phyloP scores from a whole-genome alignment of 2,329 filamentous ascomycete species.

The Penicillium sclerotiorum region DNA sequence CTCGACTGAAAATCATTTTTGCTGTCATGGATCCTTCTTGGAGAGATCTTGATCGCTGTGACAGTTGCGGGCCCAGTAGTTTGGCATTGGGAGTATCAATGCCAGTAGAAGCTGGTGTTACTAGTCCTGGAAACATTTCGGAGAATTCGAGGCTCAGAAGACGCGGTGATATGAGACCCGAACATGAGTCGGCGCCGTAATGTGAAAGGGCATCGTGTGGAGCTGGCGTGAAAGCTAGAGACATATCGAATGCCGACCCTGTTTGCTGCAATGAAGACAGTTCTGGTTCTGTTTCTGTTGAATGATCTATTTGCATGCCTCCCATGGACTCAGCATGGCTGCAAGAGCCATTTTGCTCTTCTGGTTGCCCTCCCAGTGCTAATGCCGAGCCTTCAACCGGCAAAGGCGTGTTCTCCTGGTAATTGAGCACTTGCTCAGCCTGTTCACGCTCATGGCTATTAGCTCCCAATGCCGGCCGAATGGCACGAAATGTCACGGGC shows the following conservation, averaged over 20 bases:
- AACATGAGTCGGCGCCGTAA: neutral
- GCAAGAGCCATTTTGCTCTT: too few species aligned
- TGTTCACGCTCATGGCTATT: too few species aligned
- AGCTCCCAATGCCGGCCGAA: neutral
- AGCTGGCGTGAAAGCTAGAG: neutral
- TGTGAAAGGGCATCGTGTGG: neutral
- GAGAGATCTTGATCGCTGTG: neutral
- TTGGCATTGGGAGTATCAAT: neutral
- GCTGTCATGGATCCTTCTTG: slow-evolving; percentile 3
- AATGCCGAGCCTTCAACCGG: too few species aligned
- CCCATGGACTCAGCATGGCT: neutral
- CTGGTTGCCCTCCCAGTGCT: too few species aligned
- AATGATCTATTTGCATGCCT: neutral
- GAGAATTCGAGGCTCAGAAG: neutral
- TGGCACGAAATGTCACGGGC: neutral
- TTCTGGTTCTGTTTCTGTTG: neutral
- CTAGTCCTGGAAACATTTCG: neutral
- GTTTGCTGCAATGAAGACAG: neutral
- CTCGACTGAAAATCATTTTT: slow-evolving; percentile 5
- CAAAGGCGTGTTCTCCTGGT: too few species aligned
- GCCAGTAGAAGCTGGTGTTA: neutral
- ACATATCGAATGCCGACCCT: neutral
- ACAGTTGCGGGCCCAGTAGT: neutral
- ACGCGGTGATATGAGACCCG: neutral
- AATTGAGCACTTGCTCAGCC: too few species aligned